A percentile compares a stretch with the other conserved stretches of the same genome.
Conservation (phyloP, 2,329 filamentous ascomycete genomes). For the Claviceps pazoutovae region DNA sequence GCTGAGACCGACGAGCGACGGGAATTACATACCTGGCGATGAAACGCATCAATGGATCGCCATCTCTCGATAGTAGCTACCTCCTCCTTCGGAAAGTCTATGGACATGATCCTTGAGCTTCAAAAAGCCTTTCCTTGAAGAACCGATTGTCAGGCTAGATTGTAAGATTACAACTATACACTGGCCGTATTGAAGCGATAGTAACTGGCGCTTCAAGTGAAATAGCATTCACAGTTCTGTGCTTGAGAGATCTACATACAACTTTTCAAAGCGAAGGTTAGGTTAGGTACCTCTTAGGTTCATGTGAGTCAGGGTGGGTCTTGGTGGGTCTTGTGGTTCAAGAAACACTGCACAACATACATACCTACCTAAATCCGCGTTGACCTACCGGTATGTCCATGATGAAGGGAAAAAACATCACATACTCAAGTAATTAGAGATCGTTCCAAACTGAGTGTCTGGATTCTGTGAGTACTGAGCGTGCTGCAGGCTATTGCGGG, state of each 20-base stretch:
- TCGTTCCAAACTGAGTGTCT: not conserved
- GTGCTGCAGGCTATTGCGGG: not conserved
- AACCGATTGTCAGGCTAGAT: too few species aligned
- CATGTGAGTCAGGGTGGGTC: slow-evolving; percentile 1
- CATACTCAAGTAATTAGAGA: not conserved
- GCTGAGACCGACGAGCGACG: not conserved
- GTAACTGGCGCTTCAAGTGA: not conserved
- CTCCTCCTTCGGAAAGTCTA: slow-evolving; percentile 88
- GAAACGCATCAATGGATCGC: slow-evolving; percentile 86
- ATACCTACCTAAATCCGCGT: too few species aligned
- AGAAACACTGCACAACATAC: too few species aligned
- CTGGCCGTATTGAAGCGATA: not conserved
- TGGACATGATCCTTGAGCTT: slow-evolving; percentile 45
- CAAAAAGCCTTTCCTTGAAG: too few species aligned
- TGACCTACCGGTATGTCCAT: too few species aligned
- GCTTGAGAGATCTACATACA: not conserved
- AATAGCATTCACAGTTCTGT: not conserved
- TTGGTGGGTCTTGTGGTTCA: not conserved
- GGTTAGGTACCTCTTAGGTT: not conserved
- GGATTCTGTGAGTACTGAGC: not conserved
- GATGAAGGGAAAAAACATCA: not conserved
- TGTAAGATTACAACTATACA: too few species aligned
- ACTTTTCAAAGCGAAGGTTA: not conserved
- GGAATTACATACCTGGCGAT: slow-evolving; percentile 49
- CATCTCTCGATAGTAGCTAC: slow-evolving; percentile 72